A percentile compares a stretch with the other conserved stretches of the same genome.
Conservation (phyloP, 2,329 filamentous ascomycete genomes). For the Talaromyces sp. region DNA sequence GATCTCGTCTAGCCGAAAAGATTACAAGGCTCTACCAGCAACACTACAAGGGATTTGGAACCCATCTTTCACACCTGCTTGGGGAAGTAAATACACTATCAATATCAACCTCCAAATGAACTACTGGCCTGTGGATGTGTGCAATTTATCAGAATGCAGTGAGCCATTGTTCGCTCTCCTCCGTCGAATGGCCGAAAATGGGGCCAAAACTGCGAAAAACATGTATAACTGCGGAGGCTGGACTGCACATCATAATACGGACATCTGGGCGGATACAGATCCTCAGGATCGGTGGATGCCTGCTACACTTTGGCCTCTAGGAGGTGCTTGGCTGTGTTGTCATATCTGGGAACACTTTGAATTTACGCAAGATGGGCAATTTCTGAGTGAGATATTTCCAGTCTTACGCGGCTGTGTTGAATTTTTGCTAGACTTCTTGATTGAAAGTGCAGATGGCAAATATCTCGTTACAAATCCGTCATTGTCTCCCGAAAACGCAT, state of each 20-base stretch:
- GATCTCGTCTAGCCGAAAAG: conserved; percentile 54
- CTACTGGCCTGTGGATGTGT: conserved; percentile 57
- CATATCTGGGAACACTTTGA: conserved; percentile 58
- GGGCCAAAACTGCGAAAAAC: conserved; percentile 51
- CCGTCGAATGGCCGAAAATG: conserved; percentile 31
- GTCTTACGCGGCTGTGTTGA: conserved; percentile 31
- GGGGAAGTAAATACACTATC: conserved; percentile 58
- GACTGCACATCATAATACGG: conserved; percentile 57
- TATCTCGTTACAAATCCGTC: conserved; percentile 26
- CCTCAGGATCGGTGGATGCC: conserved; percentile 46
- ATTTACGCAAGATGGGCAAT: conserved; percentile 40
- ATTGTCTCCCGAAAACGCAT: conserved; percentile 14
- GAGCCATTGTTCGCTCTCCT: conserved; percentile 40
- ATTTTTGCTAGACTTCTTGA: conserved; percentile 33
- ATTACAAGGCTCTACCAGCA: conserved; percentile 48
- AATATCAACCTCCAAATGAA: conserved; percentile 65
- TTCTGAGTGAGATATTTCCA: conserved; percentile 26
- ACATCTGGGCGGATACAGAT: conserved; percentile 57
- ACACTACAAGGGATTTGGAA: conserved; percentile 61
- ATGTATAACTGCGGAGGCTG: conserved; percentile 55
- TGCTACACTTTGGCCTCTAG: conserved; percentile 40
- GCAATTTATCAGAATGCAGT: conserved; percentile 45
- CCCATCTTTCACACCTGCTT: conserved; percentile 46
- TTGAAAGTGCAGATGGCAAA: conserved; percentile 25
- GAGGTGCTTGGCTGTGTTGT: conserved; percentile 58